Evolutionary conservation across 1,139 yeast species (phyloP), one percentile per base, ranked within the genome.

Genomic region (Cylindricascospora bacillispora): DNA sequence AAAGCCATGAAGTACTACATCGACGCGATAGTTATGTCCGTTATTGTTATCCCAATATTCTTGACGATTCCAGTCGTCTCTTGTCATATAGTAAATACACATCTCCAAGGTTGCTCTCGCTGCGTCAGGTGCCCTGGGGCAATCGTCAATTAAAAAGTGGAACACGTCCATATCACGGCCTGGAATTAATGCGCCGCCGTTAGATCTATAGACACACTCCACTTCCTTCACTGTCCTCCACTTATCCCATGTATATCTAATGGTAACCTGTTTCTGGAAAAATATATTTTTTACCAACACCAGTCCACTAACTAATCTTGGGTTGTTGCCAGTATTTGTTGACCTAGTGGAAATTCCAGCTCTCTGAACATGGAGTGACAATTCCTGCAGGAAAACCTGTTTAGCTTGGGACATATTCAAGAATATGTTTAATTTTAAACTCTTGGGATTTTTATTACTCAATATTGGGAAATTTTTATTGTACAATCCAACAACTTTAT

Each of bases 31-130:
- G 35, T 52, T 52, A 15, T 41, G 33, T 10, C 45, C 47, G 27
- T 39, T 39, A 35, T 52, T 52, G 33, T 49, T 52, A 33, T 52
- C 56, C 56, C 56, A 52, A 33, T 30, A 44, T 33, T 49, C 54
- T 13, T 30, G 32, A 22, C 48, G 35, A 5, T 35, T 32, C 11
- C 28, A 29, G 24, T 43, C 47, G 30, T 43, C 33, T 27, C 53
- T 36, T 15, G 52, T 43, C 11, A 38, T 38, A 38, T 52, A 52
- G 23, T 44, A 49, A 9, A 50, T 37, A 33, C 55, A 50, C 29
- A 52, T 42, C 35, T 51, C 52, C 20, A 50, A 33, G 17, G 30
- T 31, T 5, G 40, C 37, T 15, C 21, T 27, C 19, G 23, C 24
- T 12, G 19, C 25, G 9, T 18, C 21, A 7, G 21, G 7, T 22